Conservation (phyloP, 371 early-diverging fungal genomes). For the Thermomucor indicae-seudaticae region DNA sequence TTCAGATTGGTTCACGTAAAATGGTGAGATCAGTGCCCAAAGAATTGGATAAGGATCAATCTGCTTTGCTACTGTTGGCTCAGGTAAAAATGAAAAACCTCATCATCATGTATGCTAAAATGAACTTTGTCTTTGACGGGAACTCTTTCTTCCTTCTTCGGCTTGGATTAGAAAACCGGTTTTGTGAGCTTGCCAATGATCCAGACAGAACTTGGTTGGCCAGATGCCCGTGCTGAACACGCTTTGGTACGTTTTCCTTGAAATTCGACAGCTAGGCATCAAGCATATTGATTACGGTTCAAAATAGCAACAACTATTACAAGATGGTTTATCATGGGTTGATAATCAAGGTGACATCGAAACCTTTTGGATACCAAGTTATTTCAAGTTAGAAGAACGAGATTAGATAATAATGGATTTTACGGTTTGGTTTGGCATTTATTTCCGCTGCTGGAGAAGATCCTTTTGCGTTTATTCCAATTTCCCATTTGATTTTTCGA, state of each 20-base stretch:
- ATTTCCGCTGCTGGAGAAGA: too few relatives aligned
- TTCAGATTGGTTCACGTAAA: conserved; percentile 70
- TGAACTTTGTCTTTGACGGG: too few relatives aligned
- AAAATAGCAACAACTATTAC: conserved; percentile 64
- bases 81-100: conserved; percentile 37
- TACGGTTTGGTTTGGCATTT: too few relatives aligned
- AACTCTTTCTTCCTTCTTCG: too few relatives aligned
- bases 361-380: conserved; percentile 82
- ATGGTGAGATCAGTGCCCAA: conserved; percentile 89
- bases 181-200: conserved; percentile 58
- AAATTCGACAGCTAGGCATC: neutral
- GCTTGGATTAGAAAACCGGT: conserved; percentile 43
- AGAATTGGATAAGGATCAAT: conserved; percentile 83
- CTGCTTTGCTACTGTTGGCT: conserved; percentile 64
- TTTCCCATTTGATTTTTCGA: too few relatives aligned
- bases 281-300: conserved; percentile 1
- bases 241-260: conserved; percentile 35
- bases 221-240: conserved; percentile 48
- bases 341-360: conserved; percentile 58
- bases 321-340: conserved; percentile 83
- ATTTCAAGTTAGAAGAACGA: conserved; percentile 43
- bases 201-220: conserved; percentile 55
- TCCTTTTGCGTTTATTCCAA: too few relatives aligned
- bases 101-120: neutral
- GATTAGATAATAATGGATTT: too few relatives aligned